Evolutionary conservation across 2,329 filamentous ascomycete genomes (phyloP), one percentile per base, ranked within the genome.

Genomic region (Microthyrium microscopicum): DNA sequence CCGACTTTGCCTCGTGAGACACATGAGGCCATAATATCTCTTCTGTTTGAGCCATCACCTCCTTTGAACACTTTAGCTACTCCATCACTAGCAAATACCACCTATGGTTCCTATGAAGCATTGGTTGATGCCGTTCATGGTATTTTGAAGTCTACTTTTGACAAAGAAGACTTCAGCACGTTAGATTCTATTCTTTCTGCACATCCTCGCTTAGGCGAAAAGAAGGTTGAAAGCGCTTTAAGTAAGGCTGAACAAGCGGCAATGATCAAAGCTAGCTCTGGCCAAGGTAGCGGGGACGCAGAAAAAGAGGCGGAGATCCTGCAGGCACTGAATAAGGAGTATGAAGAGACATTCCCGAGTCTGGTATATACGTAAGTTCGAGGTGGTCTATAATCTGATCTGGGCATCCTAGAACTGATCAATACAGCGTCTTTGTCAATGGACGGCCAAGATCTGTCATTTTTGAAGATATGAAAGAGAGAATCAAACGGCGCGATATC

Each of bases 361-460:
- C 52, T 94, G 49, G 66, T 77, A 55, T 94, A 91, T 60, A 82
- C 93, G 48, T 69, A 57, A 33, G 34, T 36, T 17, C 9, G 7
- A 7, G n/a, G n/a, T n/a, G n/a, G n/a, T n/a, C n/a, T n/a, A n/a
- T n/a, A n/a, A n/a, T n/a, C n/a, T n/a, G n/a, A n/a, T n/a, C n/a
- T n/a, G n/a, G n/a, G n/a, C n/a, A n/a, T n/a, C n/a, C n/a, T n/a
- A n/a, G n/a, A n/a, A n/a, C n/a, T n/a, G n/a, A n/a, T n/a, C n/a
- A n/a, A n/a, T n/a, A n/a, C n/a, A 73, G 68, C 27, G 80, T 87
- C 13, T 94, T 93, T 52, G 87, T 94, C 36, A 85, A 92, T 51
- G 83, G 82, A 1, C 68, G 85, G 29, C 66, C 70, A 26, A 64
- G 83, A 36, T 64, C 68, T 2, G 68, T 70, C 40, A 77, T 94